Base-by-base conservation (phyloP, 1,139 yeast species). In the Hanseniaspora uvarum region DNA sequence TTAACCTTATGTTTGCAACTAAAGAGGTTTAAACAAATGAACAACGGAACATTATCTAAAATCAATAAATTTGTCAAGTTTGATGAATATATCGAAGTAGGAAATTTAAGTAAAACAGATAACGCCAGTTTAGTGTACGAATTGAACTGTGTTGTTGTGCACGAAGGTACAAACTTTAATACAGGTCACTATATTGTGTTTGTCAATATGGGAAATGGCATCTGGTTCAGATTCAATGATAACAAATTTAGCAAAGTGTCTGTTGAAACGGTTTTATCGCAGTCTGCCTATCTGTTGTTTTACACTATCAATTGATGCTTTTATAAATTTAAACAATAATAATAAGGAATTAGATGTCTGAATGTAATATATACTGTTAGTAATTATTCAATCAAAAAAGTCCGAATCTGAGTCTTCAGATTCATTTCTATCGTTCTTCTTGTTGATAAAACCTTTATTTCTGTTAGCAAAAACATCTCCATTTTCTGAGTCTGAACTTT, bases 151-250 rank as follows among this genome's bases (percentile, higher is more conserved):
- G 79, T 88, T 40, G 83, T 92, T 11, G 81, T 89, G 62, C 98
- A 92, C 66, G 81, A 81, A 46, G 98, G 98, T 1, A 81, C 92
- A 26, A 94, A 89, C 5, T 50, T 50, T 37, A 86, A 87, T 64
- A 92, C 96, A 1, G 98, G 98, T 12, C 98, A 92, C 68, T 92
- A 92, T 65, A 77, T 89, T 18, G 85, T 94, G 23, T 77, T 83
- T 61, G 76, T 86, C 58, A 89, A 88, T 65, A 79, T 76, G 59
- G 73, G 79, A 19, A 76, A 78, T 46, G 88, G 89, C 12, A 65
- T 76, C 62, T 92, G 98, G 98, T 83, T 83, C 64, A 82, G 80
- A 65, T 89, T 88, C 66, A 96, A 92, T 65, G 98, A 92, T 68
- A 81, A 94, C 26, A 80, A 83, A 62, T 85, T 92, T n/a, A 78